A percentile compares a stretch with the other conserved stretches of the same genome.
Evolutionary conservation across 306 rosid species (phyloP).

Genomic region (Luffa aegyptiaca): DNA sequence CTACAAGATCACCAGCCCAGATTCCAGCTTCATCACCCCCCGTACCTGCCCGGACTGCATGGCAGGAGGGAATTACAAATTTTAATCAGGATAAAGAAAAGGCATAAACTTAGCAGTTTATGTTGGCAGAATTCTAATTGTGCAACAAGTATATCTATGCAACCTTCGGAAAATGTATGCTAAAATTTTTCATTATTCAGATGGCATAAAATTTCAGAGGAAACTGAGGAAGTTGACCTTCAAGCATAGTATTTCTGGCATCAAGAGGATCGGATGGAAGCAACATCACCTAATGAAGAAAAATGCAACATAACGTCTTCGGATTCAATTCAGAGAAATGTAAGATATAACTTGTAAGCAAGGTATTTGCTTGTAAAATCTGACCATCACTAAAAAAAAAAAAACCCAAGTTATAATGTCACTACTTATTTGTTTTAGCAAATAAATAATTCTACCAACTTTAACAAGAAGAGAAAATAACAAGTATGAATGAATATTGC

Average conservation of each 20-base stretch:
- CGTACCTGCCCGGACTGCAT: constrained; percentile 96
- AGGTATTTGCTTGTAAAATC: background rate
- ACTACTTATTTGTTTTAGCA: background rate
- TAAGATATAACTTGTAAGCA: background rate
- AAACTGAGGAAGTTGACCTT: constrained; percentile 47
- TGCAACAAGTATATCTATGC: background rate
- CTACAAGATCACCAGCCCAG: constrained; percentile 99
- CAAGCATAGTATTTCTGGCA: constrained; percentile 91
- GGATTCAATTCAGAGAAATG: constrained; percentile 18
- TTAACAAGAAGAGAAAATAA: background rate
- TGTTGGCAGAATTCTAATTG: background rate
- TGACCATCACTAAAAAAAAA: background rate
- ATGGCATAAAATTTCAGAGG: background rate
- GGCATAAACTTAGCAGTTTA: background rate
- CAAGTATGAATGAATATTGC: background rate
- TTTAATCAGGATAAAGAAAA: constrained; percentile 9
- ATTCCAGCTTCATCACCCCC: constrained; percentile 99
- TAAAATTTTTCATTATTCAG: background rate
- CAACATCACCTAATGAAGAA: constrained; percentile 40
- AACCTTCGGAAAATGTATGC: background rate
- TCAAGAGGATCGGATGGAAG: constrained; percentile 96
- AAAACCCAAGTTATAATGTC: background rate
- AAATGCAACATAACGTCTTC: constrained; percentile 4
- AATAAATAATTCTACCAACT: background rate
- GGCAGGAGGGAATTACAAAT: background rate